Conservation (phyloP, 768 basidiomycete species). For the Podaxis sp. region DNA sequence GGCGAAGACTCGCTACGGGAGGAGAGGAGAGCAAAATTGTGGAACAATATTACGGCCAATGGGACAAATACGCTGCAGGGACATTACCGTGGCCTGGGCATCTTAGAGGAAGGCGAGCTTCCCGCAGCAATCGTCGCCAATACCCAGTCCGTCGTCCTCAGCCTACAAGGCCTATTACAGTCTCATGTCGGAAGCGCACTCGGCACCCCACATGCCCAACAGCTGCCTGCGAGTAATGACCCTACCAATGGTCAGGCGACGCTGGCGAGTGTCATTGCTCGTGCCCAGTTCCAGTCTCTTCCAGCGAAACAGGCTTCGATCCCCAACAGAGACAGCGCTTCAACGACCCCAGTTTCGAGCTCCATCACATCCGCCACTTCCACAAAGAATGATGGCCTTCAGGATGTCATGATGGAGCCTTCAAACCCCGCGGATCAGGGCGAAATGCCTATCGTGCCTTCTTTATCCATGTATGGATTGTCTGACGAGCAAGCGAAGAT, state of each 20-base stretch:
- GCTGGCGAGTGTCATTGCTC: conserved; percentile 66
- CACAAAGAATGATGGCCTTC: conserved; percentile 15
- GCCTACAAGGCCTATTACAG: conserved; percentile 53
- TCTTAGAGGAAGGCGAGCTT: conserved; percentile 61
- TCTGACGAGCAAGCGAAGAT: conserved; percentile 69
- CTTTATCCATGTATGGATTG: conserved; percentile 64
- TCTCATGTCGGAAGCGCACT: conserved; percentile 53
- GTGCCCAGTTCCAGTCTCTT: conserved; percentile 54
- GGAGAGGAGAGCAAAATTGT: conserved; percentile 57
- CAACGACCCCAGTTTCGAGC: conserved; percentile 12
- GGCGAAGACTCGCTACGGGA: conserved; percentile 46
- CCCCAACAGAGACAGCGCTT: conserved; percentile 11
- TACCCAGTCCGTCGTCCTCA: conserved; percentile 49
- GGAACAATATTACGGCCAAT: conserved; percentile 41
- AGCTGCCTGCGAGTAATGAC: conserved; percentile 29
- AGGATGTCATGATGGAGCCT: conserved; percentile 10
- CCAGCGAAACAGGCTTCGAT: conserved; percentile 16
- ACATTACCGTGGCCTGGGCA: conserved; percentile 23
- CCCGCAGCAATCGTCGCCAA: conserved; percentile 40
- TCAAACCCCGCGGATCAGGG: conserved; percentile 12
- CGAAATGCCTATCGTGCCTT: conserved; percentile 22
- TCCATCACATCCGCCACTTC: conserved; percentile 12
- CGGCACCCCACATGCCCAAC: conserved; percentile 33
- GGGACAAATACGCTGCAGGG: conserved; percentile 16
- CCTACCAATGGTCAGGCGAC: conserved; percentile 60